phyloP scores from a whole-genome alignment of 2,329 filamentous ascomycete species.

The Diplodia scrobiculata region DNA sequence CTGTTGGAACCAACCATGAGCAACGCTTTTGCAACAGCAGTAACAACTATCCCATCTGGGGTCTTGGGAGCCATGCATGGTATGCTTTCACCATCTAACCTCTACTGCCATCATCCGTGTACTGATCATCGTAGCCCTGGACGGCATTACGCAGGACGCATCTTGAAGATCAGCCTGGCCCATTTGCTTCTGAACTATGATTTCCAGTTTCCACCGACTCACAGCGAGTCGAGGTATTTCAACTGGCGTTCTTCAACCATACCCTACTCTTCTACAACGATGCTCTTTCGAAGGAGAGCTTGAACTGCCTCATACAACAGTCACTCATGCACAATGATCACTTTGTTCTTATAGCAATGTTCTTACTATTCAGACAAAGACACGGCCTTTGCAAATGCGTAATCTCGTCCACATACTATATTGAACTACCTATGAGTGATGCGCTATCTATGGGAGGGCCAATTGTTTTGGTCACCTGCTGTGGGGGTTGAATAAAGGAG shows the following conservation, averaged over 20 bases:
- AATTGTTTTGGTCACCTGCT: too few relatives aligned
- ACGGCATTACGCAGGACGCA: slow-evolving; percentile 29
- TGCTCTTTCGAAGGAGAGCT: slow-evolving; percentile 3
- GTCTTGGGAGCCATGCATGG: slow-evolving; percentile 30
- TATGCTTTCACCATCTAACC: neutral
- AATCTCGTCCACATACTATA: too few relatives aligned
- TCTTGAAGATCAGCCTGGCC: slow-evolving; percentile 29
- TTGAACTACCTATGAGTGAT: too few relatives aligned
- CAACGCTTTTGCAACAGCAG: neutral
- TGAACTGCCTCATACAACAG: too few relatives aligned
- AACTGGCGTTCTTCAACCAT: slow-evolving; percentile 19
- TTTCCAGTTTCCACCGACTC: neutral
- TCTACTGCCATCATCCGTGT: too few relatives aligned
- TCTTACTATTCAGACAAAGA: too few relatives aligned
- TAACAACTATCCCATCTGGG: slow-evolving; percentile 6
- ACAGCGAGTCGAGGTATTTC: slow-evolving; percentile 6
- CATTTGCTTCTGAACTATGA: slow-evolving; percentile 29
- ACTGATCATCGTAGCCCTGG: slow-evolving; percentile 29
- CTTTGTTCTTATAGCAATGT: too few relatives aligned
- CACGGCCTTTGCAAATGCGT: too few relatives aligned
- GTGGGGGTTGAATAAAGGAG: too few relatives aligned
- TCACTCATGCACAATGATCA: too few relatives aligned
- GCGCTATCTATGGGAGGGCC: too few relatives aligned
- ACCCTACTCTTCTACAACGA: neutral
- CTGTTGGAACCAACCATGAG: neutral